Evolutionary conservation across 179 eudicot genomes (phyloP).

Genomic region (Nepenthes alata): DNA sequence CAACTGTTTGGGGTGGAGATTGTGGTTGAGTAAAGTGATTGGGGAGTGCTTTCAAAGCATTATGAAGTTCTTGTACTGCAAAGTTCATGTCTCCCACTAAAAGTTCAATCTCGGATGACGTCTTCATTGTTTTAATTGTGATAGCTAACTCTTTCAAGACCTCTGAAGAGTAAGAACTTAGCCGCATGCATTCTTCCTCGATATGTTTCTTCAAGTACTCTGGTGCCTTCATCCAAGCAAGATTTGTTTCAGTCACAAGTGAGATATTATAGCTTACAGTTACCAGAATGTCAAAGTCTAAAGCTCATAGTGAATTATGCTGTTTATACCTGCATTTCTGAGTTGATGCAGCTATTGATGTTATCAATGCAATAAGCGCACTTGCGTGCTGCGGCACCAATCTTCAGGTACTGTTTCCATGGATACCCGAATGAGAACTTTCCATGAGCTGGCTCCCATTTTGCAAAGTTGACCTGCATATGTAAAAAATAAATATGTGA

Average conservation of each 20-base stretch:
- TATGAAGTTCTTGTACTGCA: slow-evolving; percentile 58
- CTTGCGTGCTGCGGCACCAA: slow-evolving; percentile 51
- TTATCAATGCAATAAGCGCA: slow-evolving; percentile 68
- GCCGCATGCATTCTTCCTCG: slow-evolving; percentile 28
- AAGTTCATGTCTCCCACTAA: slow-evolving; percentile 45
- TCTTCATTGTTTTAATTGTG: slow-evolving; percentile 36
- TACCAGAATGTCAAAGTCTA: too few species aligned
- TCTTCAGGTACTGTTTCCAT: slow-evolving; percentile 67
- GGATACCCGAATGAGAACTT: slow-evolving; percentile 61
- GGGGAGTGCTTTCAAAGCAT: slow-evolving; percentile 41
- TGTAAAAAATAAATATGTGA: background rate
- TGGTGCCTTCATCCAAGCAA: slow-evolving; percentile 33
- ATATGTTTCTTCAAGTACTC: slow-evolving; percentile 40
- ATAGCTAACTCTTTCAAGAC: slow-evolving; percentile 51
- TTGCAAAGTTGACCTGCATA: slow-evolving; percentile 58
- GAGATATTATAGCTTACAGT: too few species aligned
- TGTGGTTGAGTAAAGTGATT: slow-evolving; percentile 11
- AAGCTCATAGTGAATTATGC: background rate
- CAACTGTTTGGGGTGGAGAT: background rate
- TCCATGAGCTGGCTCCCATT: slow-evolving; percentile 90
- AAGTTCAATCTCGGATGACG: slow-evolving; percentile 28
- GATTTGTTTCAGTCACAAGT: background rate
- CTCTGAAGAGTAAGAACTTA: slow-evolving; percentile 42
- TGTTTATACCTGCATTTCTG: slow-evolving; percentile 39
- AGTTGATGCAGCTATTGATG: slow-evolving; percentile 42